Base-by-base conservation (phyloP, 2,329 filamentous ascomycete species). In the Ophiosphaerella narmari region DNA sequence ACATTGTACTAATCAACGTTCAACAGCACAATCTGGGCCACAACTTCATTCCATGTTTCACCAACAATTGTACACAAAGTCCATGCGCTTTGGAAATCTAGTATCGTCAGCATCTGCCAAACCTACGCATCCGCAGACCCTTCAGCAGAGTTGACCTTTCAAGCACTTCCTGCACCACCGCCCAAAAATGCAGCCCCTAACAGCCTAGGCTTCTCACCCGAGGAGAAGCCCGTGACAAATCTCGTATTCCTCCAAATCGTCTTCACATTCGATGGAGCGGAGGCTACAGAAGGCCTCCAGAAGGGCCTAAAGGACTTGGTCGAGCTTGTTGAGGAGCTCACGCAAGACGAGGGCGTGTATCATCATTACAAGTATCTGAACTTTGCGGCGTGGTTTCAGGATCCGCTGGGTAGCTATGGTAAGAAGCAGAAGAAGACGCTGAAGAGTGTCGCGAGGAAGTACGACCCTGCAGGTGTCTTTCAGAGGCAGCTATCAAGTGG, bases 381-480 rank as follows among this genome's bases (percentile, higher is more conserved):
- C 42, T 75, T 72, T 51, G 70, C 70, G 18, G 68, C 61, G 3
- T 44, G 48, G 40, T 72, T 65, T 51, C 73, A 75, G 54, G 59
- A 71, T 31, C 69, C 70, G 2, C 16, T 60, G 5, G 14, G 29
- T 36, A 55, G 48, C n/a, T 52, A 57, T 43, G 51, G 51, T 6
- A 35, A 32, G 6, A 40, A 45, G 1, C 31, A 49, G 6, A 31
- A 40, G 14, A 18, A 36, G 38, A 40, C 23, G 9, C 6, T 55
- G 39, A 36, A 39, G 31, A 26, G 43, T 5, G 47, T 51, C 3
- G 43, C 36, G 36, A 55, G 55, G 54, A 67, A 65, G 54, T 74
- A 73, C 50, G 71, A 74, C 50, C 64, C 65, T 2, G 23, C 45
- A 5, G 52, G 59, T 11, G 44, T 74, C 7, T 74, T 74, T 46